Evolutionary conservation across 345 rosid genomes (phyloP).

Genomic region (Gossypium anomalum): DNA sequence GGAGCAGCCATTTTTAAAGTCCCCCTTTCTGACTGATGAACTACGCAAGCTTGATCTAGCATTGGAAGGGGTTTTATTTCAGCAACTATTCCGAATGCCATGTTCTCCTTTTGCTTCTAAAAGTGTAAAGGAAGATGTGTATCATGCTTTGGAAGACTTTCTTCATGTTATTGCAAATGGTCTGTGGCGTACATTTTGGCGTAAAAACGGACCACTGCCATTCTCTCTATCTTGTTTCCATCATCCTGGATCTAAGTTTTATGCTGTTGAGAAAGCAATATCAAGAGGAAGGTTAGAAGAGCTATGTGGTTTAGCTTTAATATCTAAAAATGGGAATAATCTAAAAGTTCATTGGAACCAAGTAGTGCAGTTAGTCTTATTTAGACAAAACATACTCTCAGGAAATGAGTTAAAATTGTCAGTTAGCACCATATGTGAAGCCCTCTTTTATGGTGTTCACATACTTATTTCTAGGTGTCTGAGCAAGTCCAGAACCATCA

Average conservation of each 20-base stretch:
- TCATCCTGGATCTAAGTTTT: constrained; percentile 52
- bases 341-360: constrained; percentile 47
- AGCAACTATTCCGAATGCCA: constrained; percentile 60
- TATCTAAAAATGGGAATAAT: constrained; percentile 37
- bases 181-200: constrained; percentile 70
- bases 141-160: constrained; percentile 54
- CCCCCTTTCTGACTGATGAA: constrained; percentile 52
- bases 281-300: constrained; percentile 48
- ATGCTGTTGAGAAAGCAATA: constrained; percentile 45
- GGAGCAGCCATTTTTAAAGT: constrained; percentile 27
- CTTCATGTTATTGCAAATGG: constrained; percentile 44
- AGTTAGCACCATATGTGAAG: constrained; percentile 46
- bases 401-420: constrained; percentile 44
- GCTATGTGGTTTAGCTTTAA: constrained; percentile 49
- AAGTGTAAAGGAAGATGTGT: constrained; percentile 37
- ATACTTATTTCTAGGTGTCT: constrained; percentile 46
- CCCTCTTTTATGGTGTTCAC: constrained; percentile 56
- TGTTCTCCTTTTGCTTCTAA: constrained; percentile 30
- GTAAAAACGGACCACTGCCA: constrained; percentile 44
- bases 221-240: constrained; percentile 42
- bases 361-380: constrained; percentile 41
- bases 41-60: constrained; percentile 54
- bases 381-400: constrained; percentile 39
- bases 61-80: constrained; percentile 54
- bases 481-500: constrained; percentile 34